phyloP scores from a whole-genome alignment of 139 green algal genomes.

The Haematococcus lacustris region DNA sequence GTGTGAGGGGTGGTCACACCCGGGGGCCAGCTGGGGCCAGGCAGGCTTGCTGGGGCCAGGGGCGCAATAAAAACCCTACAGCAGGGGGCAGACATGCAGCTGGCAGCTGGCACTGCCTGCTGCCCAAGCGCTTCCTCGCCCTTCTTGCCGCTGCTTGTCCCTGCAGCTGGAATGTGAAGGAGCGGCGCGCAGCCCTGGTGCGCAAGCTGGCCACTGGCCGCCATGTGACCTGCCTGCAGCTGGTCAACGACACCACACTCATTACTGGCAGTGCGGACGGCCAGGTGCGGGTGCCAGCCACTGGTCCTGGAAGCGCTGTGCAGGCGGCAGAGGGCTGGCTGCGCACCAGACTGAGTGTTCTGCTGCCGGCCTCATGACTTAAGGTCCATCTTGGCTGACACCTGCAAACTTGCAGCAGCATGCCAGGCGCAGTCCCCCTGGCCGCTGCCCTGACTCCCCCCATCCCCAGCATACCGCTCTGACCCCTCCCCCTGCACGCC shows the following conservation, averaged over 20 bases:
- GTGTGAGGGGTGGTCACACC: no score
- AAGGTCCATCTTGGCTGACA: not conserved
- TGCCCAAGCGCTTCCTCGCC: not conserved
- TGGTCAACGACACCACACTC: constrained; percentile 18
- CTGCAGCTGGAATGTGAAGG: constrained; percentile 33
- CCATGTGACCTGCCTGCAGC: constrained; percentile 13
- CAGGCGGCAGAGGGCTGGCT: not conserved
- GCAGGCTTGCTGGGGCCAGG: not conserved
- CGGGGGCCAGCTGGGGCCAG: not conserved
- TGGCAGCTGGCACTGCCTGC: not conserved
- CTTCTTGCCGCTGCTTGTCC: not conserved
- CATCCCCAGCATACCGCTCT: not conserved
- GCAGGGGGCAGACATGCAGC: no score
- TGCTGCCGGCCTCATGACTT: not conserved
- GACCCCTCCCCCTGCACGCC: no score
- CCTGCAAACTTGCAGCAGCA: not conserved
- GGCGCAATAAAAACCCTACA: no score
- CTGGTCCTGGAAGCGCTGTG: not conserved
- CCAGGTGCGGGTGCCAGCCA: constrained; percentile 7
- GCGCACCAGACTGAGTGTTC: not conserved
- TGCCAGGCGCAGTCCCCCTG: not conserved
- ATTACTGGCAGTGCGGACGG: constrained; percentile 15
- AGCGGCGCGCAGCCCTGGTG: constrained; percentile 3
- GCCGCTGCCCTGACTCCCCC: not conserved
- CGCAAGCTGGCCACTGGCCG: not conserved